Evolutionary conservation across 192 early-diverging fungal species (phyloP), one percentile per base, ranked within the genome.

Genomic region (Spizellomyces sp.): DNA sequence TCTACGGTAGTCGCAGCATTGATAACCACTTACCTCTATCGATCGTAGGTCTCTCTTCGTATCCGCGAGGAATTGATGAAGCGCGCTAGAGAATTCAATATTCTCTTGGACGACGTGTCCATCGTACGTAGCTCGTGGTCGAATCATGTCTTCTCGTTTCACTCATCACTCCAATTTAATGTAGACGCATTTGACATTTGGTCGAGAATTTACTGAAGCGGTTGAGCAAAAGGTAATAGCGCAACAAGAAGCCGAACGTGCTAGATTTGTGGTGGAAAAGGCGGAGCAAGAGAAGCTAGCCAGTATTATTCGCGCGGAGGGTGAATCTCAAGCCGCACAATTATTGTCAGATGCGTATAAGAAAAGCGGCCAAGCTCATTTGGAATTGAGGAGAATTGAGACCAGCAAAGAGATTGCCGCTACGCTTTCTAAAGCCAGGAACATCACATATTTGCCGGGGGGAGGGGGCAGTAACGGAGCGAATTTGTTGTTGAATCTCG

Each of bases 221-320:
- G 97, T 99, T 66, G 96, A 98, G 81, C 92, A 95, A 77, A 97
- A 98, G 86, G 93, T 96, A 77, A 97, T 98, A 86, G 94, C 98
- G 50, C 96, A 99, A 75, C 98, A 99, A 84, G 98, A 98, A 78
- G 98, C 98, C 56, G 98, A 99, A 81, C 93, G 98, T 64, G 98
- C 98, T 47, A 91, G 92, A 74, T 99, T 98, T 84, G 88, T 98
- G 60, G 98, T 99, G 41, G 98, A 99, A 77, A 93, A 92, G 83
- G 98, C 98, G 21, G 94, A 99, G 83, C 96, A 98, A 82, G 98
- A 99, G 78, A 98, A 96, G 84, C 87, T 90, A 75, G 98, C 98
- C 9, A 88, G 92, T 10, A 91, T 99, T 72, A 99, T 99, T 80
- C 88, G 95, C 55, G 98, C 98, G 66, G 98, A 99, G 79, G 98